Evolutionary conservation across 306 rosid genomes (phyloP).

Genomic region (Sophora flavescens): DNA sequence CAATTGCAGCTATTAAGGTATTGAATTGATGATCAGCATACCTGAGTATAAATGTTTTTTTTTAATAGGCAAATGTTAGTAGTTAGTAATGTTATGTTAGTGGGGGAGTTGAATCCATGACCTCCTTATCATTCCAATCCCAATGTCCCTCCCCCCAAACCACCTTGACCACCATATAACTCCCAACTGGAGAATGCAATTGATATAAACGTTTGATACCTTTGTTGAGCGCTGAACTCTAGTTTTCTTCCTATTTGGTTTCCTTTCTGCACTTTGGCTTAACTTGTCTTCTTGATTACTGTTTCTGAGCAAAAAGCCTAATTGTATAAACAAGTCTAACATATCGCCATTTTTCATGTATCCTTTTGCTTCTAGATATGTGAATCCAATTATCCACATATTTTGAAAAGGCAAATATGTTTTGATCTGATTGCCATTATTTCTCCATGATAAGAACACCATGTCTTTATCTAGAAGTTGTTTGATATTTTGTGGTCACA

Average conservation of each 20-base stretch:
- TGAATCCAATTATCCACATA: not conserved
- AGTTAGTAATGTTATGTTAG: no score
- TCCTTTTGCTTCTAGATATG: not conserved
- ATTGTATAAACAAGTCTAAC: not conserved
- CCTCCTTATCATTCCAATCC: no score
- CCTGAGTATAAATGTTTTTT: no score
- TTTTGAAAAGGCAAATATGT: not conserved
- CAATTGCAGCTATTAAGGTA: slow-evolving; percentile 91
- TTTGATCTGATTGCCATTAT: slow-evolving; percentile 5
- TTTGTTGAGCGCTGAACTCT: not conserved
- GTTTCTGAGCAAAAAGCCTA: slow-evolving; percentile 10
- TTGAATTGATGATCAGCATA: slow-evolving; percentile 15
- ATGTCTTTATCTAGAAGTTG: not conserved
- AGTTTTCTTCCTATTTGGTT: slow-evolving; percentile 15
- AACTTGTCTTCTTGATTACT: not conserved
- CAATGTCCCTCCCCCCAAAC: no score
- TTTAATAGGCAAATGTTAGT: no score
- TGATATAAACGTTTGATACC: not conserved
- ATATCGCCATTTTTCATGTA: slow-evolving; percentile 25
- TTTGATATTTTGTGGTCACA: not conserved
- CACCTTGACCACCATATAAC: no score
- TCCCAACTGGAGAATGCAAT: slow-evolving; percentile 29
- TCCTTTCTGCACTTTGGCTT: not conserved
- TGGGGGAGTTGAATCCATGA: no score
- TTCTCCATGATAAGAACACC: not conserved